A percentile compares a stretch with the other conserved stretches of the same genome.
Conservation (phyloP, 2,329 filamentous ascomycete genomes). For the Penicillium aurantiogriseum region DNA sequence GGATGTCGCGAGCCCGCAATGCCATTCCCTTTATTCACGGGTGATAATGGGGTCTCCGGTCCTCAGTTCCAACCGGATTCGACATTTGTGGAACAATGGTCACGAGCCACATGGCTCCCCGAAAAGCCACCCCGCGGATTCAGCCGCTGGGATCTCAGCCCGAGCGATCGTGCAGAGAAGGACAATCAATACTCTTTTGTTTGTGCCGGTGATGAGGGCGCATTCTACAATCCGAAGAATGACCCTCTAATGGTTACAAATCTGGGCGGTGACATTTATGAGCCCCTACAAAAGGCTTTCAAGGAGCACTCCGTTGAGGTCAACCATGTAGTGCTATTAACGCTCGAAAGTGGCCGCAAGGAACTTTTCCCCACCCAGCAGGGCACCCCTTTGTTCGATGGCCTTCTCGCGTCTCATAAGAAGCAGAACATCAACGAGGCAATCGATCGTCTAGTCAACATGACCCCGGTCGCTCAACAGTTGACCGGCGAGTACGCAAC, state of each 20-base stretch:
- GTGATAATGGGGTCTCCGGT: neutral
- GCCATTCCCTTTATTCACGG: slow-evolving; percentile 27
- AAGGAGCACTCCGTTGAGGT: slow-evolving; percentile 33
- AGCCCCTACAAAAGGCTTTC: slow-evolving; percentile 30
- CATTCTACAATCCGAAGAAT: slow-evolving; percentile 33
- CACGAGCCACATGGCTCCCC: slow-evolving; percentile 35
- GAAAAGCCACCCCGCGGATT: slow-evolving; percentile 31
- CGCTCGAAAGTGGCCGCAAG: slow-evolving; percentile 43
- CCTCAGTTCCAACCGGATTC: slow-evolving; percentile 12
- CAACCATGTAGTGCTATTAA: slow-evolving; percentile 41
- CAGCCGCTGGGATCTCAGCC: slow-evolving; percentile 29
- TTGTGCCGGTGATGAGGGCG: slow-evolving; percentile 15
- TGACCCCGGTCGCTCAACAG: slow-evolving; percentile 35
- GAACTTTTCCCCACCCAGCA: slow-evolving; percentile 43
- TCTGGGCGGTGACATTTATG: slow-evolving; percentile 32
- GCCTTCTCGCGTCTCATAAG: slow-evolving; percentile 31
- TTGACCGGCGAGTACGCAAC: slow-evolving; percentile 38
- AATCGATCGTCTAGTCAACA: slow-evolving; percentile 27
- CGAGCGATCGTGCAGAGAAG: slow-evolving; percentile 15
- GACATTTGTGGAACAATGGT: slow-evolving; percentile 19
- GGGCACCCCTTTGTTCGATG: slow-evolving; percentile 34
- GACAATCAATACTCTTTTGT: slow-evolving; percentile 19
- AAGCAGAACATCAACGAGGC: slow-evolving; percentile 22
- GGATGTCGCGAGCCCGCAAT: slow-evolving; percentile 25
- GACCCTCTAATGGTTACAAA: slow-evolving; percentile 43